Conservation (phyloP, 441 rosid species). For the Gossypium schwendimanii region DNA sequence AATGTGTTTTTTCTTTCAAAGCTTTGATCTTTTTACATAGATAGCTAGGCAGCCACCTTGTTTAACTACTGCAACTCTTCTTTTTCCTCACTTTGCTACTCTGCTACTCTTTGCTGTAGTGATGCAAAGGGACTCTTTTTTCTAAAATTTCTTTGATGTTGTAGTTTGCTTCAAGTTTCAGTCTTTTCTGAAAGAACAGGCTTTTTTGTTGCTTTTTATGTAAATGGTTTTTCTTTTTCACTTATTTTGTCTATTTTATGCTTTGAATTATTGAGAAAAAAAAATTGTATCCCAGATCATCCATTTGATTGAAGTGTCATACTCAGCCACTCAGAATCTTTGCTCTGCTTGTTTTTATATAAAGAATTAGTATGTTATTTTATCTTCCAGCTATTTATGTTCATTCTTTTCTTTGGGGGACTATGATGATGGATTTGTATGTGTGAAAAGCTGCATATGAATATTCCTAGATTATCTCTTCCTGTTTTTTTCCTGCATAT, state of each 20-base stretch:
- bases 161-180: conserved; percentile 4
- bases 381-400: not conserved
- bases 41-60: conserved; percentile 4
- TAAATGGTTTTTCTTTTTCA: not conserved
- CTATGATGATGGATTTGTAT: not conserved
- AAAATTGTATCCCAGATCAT: not conserved
- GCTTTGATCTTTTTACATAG: not conserved
- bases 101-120: conserved; percentile 1
- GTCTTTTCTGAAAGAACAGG: not conserved
- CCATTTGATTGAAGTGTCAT: not conserved
- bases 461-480: not conserved
- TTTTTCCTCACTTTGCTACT: not conserved
- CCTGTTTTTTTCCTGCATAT: not conserved
- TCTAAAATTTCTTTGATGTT: not conserved
- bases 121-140: not conserved
- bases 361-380: not conserved
- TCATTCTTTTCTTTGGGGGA: not conserved
- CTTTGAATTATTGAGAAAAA: not conserved
- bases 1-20: not conserved
- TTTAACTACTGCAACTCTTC: not conserved
- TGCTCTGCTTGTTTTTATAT: not conserved
- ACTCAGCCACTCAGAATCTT: not conserved
- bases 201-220: not conserved
- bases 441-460: not conserved
- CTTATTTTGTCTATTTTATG: not conserved